A percentile compares a stretch with the other conserved stretches of the same genome.
Evolutionary conservation across 495 filamentous ascomycete species (phyloP).

Genomic region (Neurospora sp.): DNA sequence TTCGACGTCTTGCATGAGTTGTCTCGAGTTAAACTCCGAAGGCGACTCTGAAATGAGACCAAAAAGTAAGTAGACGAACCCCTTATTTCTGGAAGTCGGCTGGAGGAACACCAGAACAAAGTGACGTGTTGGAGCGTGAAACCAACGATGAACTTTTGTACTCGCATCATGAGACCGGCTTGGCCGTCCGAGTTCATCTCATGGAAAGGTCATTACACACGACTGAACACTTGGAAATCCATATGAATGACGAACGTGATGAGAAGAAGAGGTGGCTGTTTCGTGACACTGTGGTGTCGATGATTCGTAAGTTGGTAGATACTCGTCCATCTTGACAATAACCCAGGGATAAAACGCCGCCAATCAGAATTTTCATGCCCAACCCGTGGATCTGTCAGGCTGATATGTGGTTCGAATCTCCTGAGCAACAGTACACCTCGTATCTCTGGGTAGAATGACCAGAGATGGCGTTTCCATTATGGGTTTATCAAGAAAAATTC

Average conservation of each 20-base stretch:
- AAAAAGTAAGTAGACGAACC: fast-evolving
- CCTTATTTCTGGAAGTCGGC: neutral
- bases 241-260: neutral
- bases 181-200: neutral
- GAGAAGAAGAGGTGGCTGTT: neutral
- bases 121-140: neutral
- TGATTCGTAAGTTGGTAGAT: neutral
- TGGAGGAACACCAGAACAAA: neutral
- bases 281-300: neutral
- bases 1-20: neutral
- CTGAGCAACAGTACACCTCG: neutral
- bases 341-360: neutral
- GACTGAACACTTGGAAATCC: neutral
- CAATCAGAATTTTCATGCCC: neutral
- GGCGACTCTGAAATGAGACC: neutral
- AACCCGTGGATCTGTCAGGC: neutral
- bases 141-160: neutral
- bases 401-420: neutral
- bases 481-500: neutral
- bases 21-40: neutral
- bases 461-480: neutral
- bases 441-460: neutral
- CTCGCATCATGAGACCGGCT: neutral
- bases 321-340: neutral
- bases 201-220: neutral